Conservation (phyloP, 768 basidiomycete genomes). For the Leccinum incarnatum region DNA sequence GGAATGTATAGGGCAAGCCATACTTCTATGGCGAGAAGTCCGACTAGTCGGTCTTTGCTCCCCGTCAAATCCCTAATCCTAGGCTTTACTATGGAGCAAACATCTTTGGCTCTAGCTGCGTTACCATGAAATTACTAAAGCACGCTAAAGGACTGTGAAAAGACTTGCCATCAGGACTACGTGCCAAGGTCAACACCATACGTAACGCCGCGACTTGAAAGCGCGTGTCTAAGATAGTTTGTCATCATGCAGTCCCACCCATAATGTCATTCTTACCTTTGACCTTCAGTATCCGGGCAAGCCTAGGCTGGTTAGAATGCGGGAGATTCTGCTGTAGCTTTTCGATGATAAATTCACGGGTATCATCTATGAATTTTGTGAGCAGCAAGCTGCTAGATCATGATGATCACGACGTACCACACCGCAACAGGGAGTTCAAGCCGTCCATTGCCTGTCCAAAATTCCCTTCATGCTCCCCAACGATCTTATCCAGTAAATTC, state of each 20-base stretch:
- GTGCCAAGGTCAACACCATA: constrained; percentile 15
- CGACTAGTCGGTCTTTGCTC: constrained; percentile 8
- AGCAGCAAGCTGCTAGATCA: not conserved
- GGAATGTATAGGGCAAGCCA: constrained; percentile 12
- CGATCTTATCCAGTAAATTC: constrained; percentile 12
- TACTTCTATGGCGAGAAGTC: constrained; percentile 22
- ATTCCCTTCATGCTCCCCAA: not conserved
- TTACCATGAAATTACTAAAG: not conserved
- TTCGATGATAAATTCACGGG: constrained; percentile 1
- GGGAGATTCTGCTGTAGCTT: not conserved
- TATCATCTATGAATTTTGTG: constrained; percentile 8
- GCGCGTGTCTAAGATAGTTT: constrained; percentile 4
- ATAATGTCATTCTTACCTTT: constrained; percentile 5
- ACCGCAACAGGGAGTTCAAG: constrained; percentile 16
- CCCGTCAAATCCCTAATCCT: constrained; percentile 17
- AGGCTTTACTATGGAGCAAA: constrained; percentile 9
- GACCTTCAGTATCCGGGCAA: constrained; percentile 15
- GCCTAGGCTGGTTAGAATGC: not conserved
- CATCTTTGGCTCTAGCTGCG: not conserved
- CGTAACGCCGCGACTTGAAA: constrained; percentile 19
- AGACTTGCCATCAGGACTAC: constrained; percentile 10
- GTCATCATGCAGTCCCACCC: not conserved
- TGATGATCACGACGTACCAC: constrained; percentile 7
- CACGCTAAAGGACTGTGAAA: not conserved
- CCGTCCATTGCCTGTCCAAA: constrained; percentile 25